phyloP scores from a whole-genome alignment of 805 yeast genomes.

The Lipomyces japonicus region DNA sequence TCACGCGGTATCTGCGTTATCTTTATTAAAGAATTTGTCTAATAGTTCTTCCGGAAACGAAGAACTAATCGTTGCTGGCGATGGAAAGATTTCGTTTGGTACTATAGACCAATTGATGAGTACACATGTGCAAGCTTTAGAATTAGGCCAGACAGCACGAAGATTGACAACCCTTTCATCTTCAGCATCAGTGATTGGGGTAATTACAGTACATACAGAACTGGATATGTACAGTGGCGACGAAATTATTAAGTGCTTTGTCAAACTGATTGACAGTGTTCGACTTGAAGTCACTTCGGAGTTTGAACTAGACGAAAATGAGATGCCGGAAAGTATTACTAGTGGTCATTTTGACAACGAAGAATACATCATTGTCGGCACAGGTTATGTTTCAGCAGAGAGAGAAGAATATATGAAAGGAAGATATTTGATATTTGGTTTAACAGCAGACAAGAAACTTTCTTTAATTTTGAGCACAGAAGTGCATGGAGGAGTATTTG shows the following conservation, averaged over 20 bases:
- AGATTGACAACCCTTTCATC: slow-evolving; percentile 16
- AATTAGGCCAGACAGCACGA: slow-evolving; percentile 26
- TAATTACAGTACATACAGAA: slow-evolving; percentile 21
- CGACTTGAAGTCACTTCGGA: slow-evolving; percentile 18
- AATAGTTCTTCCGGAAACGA: slow-evolving; percentile 4
- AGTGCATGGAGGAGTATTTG: slow-evolving; percentile 24
- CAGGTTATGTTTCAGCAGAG: slow-evolving; percentile 24
- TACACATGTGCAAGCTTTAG: slow-evolving; percentile 28
- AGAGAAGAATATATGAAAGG: slow-evolving; percentile 26
- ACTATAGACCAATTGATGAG: slow-evolving; percentile 24
- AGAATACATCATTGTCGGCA: slow-evolving; percentile 27
- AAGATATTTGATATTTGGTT: slow-evolving; percentile 22
- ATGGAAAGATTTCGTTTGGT: slow-evolving; percentile 17
- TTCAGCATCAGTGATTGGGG: slow-evolving; percentile 9
- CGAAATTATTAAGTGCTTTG: slow-evolving; percentile 20
- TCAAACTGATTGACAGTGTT: slow-evolving; percentile 21
- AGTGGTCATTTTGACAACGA: slow-evolving; percentile 11
- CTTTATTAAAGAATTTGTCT: slow-evolving; percentile 2
- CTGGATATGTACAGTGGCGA: slow-evolving; percentile 22
- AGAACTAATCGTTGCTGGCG: slow-evolving; percentile 20
- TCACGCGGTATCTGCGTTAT: slow-evolving; percentile 20
- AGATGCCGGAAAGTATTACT: slow-evolving; percentile 26
- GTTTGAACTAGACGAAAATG: slow-evolving; percentile 19
- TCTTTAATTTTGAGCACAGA: slow-evolving; percentile 9
- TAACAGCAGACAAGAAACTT: slow-evolving; percentile 14